These are phyloP conservation scores for Penstemon newberryi DNA, from an alignment of 257 asterid genomes.

Conservation along the genomic window DNA sequence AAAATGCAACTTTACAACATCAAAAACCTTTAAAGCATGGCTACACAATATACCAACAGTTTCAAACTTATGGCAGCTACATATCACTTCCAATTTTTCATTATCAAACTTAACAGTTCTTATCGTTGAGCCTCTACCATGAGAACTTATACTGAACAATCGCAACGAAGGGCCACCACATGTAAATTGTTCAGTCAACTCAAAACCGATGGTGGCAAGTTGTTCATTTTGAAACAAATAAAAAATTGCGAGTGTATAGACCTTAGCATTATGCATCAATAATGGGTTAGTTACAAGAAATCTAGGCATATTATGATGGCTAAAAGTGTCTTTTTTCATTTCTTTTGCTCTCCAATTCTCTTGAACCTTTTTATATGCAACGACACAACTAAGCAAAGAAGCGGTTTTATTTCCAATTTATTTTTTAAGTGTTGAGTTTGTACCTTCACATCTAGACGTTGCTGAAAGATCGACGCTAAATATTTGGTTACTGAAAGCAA, in stretches of 20 bases:
- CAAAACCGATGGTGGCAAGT: not conserved
- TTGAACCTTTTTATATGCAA: not conserved
- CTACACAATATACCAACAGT: not conserved
- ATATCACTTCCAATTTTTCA: not conserved
- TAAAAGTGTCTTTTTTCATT: not conserved
- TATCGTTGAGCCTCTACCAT: not conserved
- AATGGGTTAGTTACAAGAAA: not conserved
- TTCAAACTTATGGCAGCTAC: not conserved
- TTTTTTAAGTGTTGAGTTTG: not conserved
- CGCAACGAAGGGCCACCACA: not conserved
- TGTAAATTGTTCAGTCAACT: not conserved
- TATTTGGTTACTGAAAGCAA: not conserved
- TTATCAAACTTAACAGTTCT: not conserved
- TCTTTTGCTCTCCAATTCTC: not conserved
- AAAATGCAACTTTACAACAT: not conserved
- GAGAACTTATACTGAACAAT: not conserved
- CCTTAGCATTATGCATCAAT: not conserved
- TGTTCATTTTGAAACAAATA: not conserved
- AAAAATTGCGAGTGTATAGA: not conserved
- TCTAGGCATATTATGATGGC: constrained; percentile 3
- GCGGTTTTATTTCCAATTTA: not conserved
- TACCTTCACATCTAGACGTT: not conserved
- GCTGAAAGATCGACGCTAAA: not conserved
- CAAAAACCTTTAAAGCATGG: not conserved
- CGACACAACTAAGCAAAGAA: not conserved